These are phyloP conservation scores for Ophiocordyceps unilateralis DNA, from an alignment of 2,329 filamentous ascomycete species.

Conservation along the genomic window DNA sequence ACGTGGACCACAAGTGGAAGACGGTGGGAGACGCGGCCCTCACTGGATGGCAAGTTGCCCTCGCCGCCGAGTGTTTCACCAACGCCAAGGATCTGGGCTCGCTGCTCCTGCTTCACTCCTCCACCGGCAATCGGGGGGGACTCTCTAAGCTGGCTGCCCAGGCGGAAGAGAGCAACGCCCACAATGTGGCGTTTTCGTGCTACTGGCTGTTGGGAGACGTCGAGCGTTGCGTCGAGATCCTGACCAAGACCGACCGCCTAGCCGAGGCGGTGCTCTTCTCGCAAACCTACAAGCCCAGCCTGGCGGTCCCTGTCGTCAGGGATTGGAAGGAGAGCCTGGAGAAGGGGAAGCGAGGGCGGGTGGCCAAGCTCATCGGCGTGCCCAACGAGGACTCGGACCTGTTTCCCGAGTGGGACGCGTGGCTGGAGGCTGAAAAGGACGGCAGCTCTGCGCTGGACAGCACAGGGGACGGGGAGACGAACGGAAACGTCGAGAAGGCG, in stretches of 20 bases:
- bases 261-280: constrained; percentile 83
- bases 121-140: constrained; percentile 63
- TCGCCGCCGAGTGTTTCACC: constrained; percentile 86
- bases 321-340: constrained; percentile 76
- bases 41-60: constrained; percentile 64
- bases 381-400: constrained; percentile 73
- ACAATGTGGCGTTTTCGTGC: constrained; percentile 87
- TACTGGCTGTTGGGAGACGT: constrained; percentile 78
- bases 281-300: constrained; percentile 86
- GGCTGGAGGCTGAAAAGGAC: constrained; percentile 51
- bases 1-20: constrained; percentile 97
- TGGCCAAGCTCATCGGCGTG: constrained; percentile 66
- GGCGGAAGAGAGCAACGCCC: constrained; percentile 58
- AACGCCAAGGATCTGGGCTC: constrained; percentile 84
- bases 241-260: constrained; percentile 60
- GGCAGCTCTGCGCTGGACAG: not conserved
- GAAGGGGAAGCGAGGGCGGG: constrained; percentile 68
- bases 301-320: constrained; percentile 47
- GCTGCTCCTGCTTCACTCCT: constrained; percentile 72
- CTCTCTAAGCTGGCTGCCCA: constrained; percentile 55
- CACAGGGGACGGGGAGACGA: not conserved
- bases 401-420: constrained; percentile 95
- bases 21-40: constrained; percentile 86
- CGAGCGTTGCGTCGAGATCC: constrained; percentile 61
- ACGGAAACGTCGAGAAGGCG: constrained; percentile 5